These are phyloP conservation scores for Ceratocystis harringtonii DNA, from an alignment of 2,329 filamentous ascomycete species.

Conservation along the genomic window DNA sequence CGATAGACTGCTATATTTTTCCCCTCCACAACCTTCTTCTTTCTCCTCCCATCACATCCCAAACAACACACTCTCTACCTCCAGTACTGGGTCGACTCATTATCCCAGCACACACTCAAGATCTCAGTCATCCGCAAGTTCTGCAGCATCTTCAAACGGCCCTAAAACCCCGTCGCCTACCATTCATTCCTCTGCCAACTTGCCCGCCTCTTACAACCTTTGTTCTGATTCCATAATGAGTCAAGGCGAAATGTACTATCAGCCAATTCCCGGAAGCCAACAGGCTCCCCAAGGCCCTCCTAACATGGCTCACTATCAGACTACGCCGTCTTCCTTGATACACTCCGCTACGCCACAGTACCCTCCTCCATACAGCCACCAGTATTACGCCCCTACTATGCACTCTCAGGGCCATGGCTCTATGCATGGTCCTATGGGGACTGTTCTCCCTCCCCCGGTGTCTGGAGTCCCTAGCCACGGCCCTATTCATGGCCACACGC, in stretches of 20 bases:
- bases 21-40: conserved; percentile 53
- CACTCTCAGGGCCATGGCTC: conserved; percentile 62
- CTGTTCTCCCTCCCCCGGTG: conserved; percentile 53
- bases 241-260: conserved; percentile 76
- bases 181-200: conserved; percentile 36
- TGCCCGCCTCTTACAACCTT: conserved; percentile 28
- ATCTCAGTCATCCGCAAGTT: conserved; percentile 40
- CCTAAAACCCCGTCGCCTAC: conserved; percentile 67
- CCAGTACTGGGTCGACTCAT: conserved; percentile 58
- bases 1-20: conserved; percentile 58
- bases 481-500: conserved; percentile 36
- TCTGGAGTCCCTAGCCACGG: conserved; percentile 19
- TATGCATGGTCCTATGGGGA: conserved; percentile 56
- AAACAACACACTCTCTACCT: conserved; percentile 39
- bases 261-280: conserved; percentile 65
- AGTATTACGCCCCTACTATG: conserved; percentile 62
- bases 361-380: conserved; percentile 47
- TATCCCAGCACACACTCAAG: conserved; percentile 36
- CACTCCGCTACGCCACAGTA: conserved; percentile 60
- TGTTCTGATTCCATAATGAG: conserved; percentile 57
- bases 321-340: conserved; percentile 60
- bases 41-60: conserved; percentile 57
- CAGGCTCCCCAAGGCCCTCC: conserved; percentile 52
- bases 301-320: conserved; percentile 57
- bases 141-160: conserved; percentile 40